A percentile compares a stretch with the other conserved stretches of the same genome.
These are phyloP conservation scores for Achlya hypogyna DNA, from an alignment of 352 stramenopile genomes.

Conservation along the genomic window DNA sequence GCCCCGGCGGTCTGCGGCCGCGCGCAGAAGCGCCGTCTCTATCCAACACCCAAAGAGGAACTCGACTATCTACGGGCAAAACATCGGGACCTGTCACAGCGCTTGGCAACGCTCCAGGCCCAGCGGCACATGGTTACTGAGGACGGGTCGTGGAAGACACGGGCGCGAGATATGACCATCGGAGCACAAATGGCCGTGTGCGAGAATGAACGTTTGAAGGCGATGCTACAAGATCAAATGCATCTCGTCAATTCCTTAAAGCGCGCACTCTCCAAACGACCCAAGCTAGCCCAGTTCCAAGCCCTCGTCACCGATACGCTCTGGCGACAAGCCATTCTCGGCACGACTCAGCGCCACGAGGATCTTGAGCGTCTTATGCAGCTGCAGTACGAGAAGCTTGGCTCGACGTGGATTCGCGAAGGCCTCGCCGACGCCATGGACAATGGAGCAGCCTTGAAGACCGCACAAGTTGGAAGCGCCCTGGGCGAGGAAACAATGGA, in stretches of 20 bases:
- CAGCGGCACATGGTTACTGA: not conserved
- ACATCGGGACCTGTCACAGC: not conserved
- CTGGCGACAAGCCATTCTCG: not conserved
- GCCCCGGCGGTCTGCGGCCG: not conserved
- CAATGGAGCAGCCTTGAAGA: not conserved
- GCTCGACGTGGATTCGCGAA: not conserved
- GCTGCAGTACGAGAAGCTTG: not conserved
- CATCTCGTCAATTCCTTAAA: not conserved
- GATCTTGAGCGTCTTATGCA: not conserved
- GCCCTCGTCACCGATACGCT: not conserved
- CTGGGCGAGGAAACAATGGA: not conserved
- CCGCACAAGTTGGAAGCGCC: not conserved
- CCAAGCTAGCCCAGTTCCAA: not conserved
- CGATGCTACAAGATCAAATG: not conserved
- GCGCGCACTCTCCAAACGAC: not conserved
- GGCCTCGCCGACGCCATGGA: not conserved
- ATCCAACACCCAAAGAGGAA: not conserved
- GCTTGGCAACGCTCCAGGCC: not conserved
- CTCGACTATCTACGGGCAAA: not conserved
- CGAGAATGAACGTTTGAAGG: not conserved
- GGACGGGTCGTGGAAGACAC: not conserved
- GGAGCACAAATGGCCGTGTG: not conserved
- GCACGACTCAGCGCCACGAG: not conserved
- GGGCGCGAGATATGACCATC: too few relatives aligned
- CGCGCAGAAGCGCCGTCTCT: not conserved